phyloP scores from a whole-genome alignment of 2,329 filamentous ascomycete species.

The Cordyceps cicadae region DNA sequence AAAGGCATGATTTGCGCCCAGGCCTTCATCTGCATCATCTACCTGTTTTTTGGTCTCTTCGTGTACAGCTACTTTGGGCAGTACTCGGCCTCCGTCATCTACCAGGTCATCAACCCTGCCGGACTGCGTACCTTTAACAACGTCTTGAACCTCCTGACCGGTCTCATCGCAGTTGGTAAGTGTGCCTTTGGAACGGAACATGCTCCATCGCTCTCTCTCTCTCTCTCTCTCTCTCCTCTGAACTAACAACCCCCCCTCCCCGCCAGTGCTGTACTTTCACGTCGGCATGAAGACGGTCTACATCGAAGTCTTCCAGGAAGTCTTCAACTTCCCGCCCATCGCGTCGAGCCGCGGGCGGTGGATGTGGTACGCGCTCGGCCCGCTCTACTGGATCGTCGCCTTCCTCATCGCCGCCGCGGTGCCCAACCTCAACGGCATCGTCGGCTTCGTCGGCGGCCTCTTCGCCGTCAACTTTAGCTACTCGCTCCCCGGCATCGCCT shows the following conservation, averaged over 20 bases:
- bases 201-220: too few relatives aligned
- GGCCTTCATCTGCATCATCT: slow-evolving; percentile 30
- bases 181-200: slow-evolving; percentile 13
- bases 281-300: slow-evolving; percentile 48
- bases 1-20: slow-evolving; percentile 32
- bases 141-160: slow-evolving; percentile 32
- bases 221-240: too few relatives aligned
- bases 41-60: slow-evolving; percentile 34
- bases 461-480: slow-evolving; percentile 52
- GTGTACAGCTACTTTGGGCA: slow-evolving; percentile 40
- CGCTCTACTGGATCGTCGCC: slow-evolving; percentile 47
- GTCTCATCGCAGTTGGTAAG: slow-evolving; percentile 31
- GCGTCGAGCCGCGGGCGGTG: slow-evolving; percentile 38
- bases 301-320: slow-evolving; percentile 39
- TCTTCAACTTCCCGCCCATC: slow-evolving; percentile 40
- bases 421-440: slow-evolving; percentile 39
- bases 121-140: slow-evolving; percentile 36
- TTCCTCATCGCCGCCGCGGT: slow-evolving; percentile 46
- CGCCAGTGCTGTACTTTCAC: slow-evolving; percentile 37
- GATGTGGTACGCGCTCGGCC: slow-evolving; percentile 40
- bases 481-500: slow-evolving; percentile 39
- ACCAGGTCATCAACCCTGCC: slow-evolving; percentile 33
- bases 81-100: slow-evolving; percentile 34
- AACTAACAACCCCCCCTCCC: background rate
- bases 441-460: slow-evolving; percentile 42